Evolutionary conservation across 108 stramenopile species (phyloP).

Genomic region (Conticribra guillardii): DNA sequence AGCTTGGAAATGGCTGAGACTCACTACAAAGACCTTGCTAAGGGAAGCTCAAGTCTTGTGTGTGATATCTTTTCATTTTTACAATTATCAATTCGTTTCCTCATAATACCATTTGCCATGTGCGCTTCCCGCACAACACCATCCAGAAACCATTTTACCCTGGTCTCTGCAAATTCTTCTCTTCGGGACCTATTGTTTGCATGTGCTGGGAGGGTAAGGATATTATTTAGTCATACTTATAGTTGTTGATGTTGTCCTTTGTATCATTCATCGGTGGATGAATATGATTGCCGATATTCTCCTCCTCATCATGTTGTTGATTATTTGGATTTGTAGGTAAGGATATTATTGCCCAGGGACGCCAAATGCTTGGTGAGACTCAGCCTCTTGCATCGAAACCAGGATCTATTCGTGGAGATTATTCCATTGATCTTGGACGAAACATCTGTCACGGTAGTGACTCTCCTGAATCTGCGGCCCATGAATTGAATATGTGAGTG

Average conservation of each 20-base stretch:
- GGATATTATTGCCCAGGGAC: slow-evolving; percentile 83
- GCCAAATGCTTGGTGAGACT: slow-evolving; percentile 93
- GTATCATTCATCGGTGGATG: too few species aligned
- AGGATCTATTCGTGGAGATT: slow-evolving; percentile 85
- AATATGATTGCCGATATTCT: too few species aligned
- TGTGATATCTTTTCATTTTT: too few species aligned
- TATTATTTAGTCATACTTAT: too few species aligned
- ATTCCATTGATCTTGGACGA: slow-evolving; percentile 81
- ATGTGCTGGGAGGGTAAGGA: slow-evolving; percentile 88
- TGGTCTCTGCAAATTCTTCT: slow-evolving; percentile 91
- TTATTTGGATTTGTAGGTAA: too few species aligned
- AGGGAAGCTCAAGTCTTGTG: too few species aligned
- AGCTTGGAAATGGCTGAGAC: slow-evolving; percentile 83
- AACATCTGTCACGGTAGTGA: slow-evolving; percentile 79
- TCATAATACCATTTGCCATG: too few species aligned
- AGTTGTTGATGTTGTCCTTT: too few species aligned
- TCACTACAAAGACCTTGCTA: slow-evolving; percentile 92
- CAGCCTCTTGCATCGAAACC: slow-evolving; percentile 84
- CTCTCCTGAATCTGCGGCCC: slow-evolving; percentile 74
- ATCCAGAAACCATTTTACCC: slow-evolving; percentile 95
- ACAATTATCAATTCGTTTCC: too few species aligned
- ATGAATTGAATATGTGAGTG: slow-evolving; percentile 84
- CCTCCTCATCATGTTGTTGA: too few species aligned
- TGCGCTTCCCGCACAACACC: too few species aligned
- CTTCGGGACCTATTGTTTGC: slow-evolving; percentile 92